Evolutionary conservation across 2,329 filamentous ascomycete species (phyloP).

Genomic region (Xylaria sp.): DNA sequence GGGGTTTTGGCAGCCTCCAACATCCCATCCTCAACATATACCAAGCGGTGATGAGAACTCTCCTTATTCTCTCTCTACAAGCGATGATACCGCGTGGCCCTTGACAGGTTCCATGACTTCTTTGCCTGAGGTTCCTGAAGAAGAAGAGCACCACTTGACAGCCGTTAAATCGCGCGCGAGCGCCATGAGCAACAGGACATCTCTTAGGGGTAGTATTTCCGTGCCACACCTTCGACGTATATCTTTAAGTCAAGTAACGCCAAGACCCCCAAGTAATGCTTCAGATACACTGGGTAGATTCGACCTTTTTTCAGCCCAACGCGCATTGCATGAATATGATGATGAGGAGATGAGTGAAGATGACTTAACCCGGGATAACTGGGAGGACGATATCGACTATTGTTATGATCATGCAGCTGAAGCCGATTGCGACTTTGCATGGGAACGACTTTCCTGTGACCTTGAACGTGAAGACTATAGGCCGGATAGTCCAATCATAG

Average conservation of each 20-base stretch:
- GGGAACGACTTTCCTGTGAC: slow-evolving; percentile 69
- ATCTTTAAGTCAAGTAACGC: slow-evolving; percentile 50
- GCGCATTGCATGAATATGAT: slow-evolving; percentile 46
- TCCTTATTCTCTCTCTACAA: slow-evolving; percentile 57
- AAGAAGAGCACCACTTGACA: slow-evolving; percentile 64
- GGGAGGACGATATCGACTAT: slow-evolving; percentile 78
- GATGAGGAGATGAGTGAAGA: slow-evolving; percentile 42
- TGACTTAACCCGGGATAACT: slow-evolving; percentile 60
- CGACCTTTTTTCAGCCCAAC: slow-evolving; percentile 55
- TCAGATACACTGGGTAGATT: slow-evolving; percentile 64
- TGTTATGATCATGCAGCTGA: slow-evolving; percentile 76
- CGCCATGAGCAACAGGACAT: slow-evolving; percentile 61
- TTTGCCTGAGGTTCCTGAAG: slow-evolving; percentile 71
- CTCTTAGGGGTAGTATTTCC: slow-evolving; percentile 66
- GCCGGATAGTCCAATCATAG: slow-evolving; percentile 24
- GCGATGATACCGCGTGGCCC: slow-evolving; percentile 59
- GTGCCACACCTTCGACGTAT: slow-evolving; percentile 65
- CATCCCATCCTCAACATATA: slow-evolving; percentile 26
- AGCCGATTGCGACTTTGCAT: slow-evolving; percentile 73
- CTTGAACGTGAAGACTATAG: slow-evolving; percentile 50
- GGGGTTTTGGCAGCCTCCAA: slow-evolving; percentile 24
- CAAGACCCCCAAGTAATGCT: slow-evolving; percentile 58
- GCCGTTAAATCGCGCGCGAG: slow-evolving; percentile 57
- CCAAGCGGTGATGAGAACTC: slow-evolving; percentile 34
- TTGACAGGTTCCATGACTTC: slow-evolving; percentile 55